Evolutionary conservation across 2,329 filamentous ascomycete genomes (phyloP).

Genomic region (Aureobasidium namibiae): DNA sequence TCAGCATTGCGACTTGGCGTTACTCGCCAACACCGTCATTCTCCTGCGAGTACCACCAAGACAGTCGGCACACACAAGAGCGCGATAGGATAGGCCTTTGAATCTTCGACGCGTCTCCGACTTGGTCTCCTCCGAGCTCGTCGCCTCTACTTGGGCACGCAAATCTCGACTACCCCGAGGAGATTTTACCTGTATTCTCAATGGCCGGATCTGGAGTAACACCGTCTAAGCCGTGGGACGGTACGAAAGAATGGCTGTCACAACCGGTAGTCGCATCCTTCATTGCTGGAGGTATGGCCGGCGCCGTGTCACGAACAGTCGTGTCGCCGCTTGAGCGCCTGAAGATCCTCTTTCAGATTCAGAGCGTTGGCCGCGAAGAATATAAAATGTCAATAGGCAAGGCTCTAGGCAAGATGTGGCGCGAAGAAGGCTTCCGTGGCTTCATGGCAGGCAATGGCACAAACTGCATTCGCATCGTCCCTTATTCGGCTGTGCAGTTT

Average conservation of each 20-base stretch:
- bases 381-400: constrained; percentile 89
- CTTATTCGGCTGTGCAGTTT: constrained; percentile 97
- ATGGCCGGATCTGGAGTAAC: background rate
- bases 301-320: constrained; percentile 93
- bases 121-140: background rate
- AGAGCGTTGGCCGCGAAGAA: constrained; percentile 80
- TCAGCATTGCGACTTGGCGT: constrained; percentile 5
- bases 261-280: constrained; percentile 88
- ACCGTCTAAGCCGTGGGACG: constrained; percentile 13
- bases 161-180: background rate
- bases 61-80: background rate
- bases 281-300: constrained; percentile 85
- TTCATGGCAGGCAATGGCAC: constrained; percentile 98
- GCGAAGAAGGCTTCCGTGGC: constrained; percentile 90
- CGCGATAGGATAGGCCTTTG: background rate
- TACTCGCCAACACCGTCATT: background rate
- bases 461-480: constrained; percentile 96
- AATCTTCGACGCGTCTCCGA: background rate
- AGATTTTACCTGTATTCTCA: background rate
- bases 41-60: background rate
- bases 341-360: constrained; percentile 96
- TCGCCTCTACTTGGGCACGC: background rate
- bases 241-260: constrained; percentile 43
- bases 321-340: constrained; percentile 92
- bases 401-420: constrained; percentile 90